Evolutionary conservation across 768 basidiomycete genomes (phyloP).

Genomic region (Lepiota brunneoincarnata): DNA sequence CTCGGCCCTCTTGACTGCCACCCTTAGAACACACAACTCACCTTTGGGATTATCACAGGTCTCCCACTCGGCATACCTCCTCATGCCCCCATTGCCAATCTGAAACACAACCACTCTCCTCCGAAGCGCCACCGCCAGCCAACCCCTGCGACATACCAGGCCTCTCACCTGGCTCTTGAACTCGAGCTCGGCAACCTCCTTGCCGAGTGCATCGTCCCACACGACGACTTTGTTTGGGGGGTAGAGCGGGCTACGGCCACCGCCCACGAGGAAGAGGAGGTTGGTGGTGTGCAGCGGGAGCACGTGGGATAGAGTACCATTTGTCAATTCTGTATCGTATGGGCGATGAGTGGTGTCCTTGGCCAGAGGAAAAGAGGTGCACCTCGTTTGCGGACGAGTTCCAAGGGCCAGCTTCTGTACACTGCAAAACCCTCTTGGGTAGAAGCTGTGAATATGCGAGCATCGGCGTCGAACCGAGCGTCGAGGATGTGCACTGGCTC

Average conservation of each 20-base stretch:
- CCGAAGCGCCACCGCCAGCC: slow-evolving; percentile 80
- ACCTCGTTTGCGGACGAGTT: slow-evolving; percentile 83
- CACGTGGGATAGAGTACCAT: slow-evolving; percentile 74
- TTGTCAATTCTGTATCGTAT: slow-evolving; percentile 56
- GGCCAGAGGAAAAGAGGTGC: slow-evolving; percentile 12
- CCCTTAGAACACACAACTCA: slow-evolving; percentile 30
- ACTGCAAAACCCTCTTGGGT: slow-evolving; percentile 83
- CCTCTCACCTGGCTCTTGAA: slow-evolving; percentile 84
- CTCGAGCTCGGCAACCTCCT: slow-evolving; percentile 85
- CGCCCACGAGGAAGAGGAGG: slow-evolving; percentile 82
- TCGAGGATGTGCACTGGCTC: slow-evolving; percentile 73
- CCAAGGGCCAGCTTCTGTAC: slow-evolving; percentile 73
- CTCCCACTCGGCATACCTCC: slow-evolving; percentile 75
- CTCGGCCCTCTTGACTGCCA: slow-evolving; percentile 4
- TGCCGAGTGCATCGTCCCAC: slow-evolving; percentile 79
- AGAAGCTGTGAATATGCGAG: slow-evolving; percentile 74
- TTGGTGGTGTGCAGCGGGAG: slow-evolving; percentile 82
- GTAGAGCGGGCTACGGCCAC: slow-evolving; percentile 84
- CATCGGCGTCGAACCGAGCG: slow-evolving; percentile 78
- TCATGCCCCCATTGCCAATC: slow-evolving; percentile 53
- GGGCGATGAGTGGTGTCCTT: not conserved
- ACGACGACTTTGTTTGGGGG: slow-evolving; percentile 90
- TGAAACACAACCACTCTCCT: slow-evolving; percentile 79
- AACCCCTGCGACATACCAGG: slow-evolving; percentile 75
- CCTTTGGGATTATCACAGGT: slow-evolving; percentile 86